Evolutionary conservation across 1,284 basidiomycete genomes (phyloP).

Genomic region (Golubevia sp.): DNA sequence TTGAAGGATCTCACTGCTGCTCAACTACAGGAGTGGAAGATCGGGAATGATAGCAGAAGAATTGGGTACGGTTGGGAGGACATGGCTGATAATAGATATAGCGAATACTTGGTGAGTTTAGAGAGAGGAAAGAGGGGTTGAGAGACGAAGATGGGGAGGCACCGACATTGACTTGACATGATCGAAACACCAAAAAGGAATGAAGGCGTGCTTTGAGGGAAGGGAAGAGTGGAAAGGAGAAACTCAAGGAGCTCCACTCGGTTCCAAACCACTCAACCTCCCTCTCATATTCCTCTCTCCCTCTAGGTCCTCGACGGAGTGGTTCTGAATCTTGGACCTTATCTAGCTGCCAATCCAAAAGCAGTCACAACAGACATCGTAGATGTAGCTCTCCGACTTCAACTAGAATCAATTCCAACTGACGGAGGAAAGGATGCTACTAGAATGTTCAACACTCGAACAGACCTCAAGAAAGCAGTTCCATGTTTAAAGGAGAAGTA

Average conservation of each 20-base stretch:
- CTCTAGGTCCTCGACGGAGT: conserved; percentile 88
- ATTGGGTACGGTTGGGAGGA: conserved; percentile 56
- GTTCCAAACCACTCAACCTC: too few relatives aligned
- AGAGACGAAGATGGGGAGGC: too few relatives aligned
- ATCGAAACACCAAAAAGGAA: too few relatives aligned
- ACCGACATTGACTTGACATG: too few relatives aligned
- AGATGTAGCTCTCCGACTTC: conserved; percentile 79
- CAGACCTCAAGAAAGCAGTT: conserved; percentile 29
- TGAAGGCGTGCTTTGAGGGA: not conserved
- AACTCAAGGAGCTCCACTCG: too few relatives aligned
- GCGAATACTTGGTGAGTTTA: conserved; percentile 24
- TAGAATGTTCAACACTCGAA: conserved; percentile 38
- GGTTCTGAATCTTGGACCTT: conserved; percentile 90
- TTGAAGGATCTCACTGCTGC: conserved; percentile 60
- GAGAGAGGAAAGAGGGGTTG: too few relatives aligned
- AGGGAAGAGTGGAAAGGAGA: too few relatives aligned
- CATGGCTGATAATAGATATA: conserved; percentile 25
- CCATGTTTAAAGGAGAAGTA: conserved; percentile 50
- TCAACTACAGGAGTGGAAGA: conserved; percentile 21
- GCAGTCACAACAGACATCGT: conserved; percentile 76
- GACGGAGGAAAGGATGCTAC: conserved; percentile 82
- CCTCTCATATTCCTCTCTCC: conserved; percentile 68
- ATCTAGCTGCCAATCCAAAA: conserved; percentile 75
- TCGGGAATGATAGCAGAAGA: conserved; percentile 23
- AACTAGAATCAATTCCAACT: conserved; percentile 66